Evolutionary conservation across 306 rosid genomes (phyloP), one percentile per base, ranked within the genome.

Genomic region (Sindora glabra): DNA sequence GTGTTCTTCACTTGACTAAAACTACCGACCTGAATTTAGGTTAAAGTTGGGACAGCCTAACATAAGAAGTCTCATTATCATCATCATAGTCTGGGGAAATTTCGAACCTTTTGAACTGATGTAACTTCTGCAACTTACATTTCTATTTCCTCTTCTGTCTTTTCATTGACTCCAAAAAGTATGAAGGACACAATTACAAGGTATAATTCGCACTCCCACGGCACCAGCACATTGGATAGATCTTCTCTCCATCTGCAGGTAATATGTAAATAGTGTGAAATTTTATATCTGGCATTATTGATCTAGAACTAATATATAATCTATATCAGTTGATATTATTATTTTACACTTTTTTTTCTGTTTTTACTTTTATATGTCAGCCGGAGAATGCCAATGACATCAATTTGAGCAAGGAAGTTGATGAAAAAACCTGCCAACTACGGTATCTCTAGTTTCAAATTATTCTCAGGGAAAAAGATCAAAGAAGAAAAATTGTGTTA

Each of bases 221-320:
- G 23, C 59, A 37, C 21, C 48, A 60, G 46, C 73, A 59, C 59
- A 59, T 13, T 3, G 58, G 59, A 37, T 15, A 59, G 18, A 48
- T 64, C 69, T 24, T 51, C 72, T 26, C 68, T 39, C 16, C 64
- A 66, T 15, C 26, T 52, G 46, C 73, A 73, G 78, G 78, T 73
- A 62, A 32, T 54, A 53, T 33, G 8, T 29, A 29, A 29, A 1
- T 4, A 29, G 0, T 29, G 5, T 29, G 34, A 4, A 1, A 4
- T 29, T 29, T 26, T 3, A 6, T 26, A 26, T 26, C 3, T 26
- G 30, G 30, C 30, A 2, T 26, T 26, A n/a, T n/a, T n/a, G n/a
- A n/a, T n/a, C n/a, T n/a, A n/a, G n/a, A n/a, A n/a, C n/a, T n/a
- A n/a, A n/a, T n/a, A n/a, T n/a, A n/a, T n/a, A n/a, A n/a, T n/a